Base-by-base conservation (phyloP, 1,284 basidiomycete genomes). In the Calocybe gambosa region DNA sequence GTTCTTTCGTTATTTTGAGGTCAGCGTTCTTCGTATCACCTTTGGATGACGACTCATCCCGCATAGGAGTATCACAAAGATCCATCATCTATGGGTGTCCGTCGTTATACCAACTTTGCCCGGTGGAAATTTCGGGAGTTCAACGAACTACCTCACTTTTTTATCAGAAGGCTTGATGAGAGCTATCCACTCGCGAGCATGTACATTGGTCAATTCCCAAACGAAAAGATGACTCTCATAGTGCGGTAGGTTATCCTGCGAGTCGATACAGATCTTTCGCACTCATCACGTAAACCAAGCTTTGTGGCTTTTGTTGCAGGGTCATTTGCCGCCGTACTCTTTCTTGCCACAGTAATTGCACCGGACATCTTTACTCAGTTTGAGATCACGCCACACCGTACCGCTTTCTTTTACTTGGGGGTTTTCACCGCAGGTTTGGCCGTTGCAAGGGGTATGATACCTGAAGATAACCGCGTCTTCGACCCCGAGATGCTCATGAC, bases 61-160 rank as follows among this genome's bases (percentile, higher is more conserved):
- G 53, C 20, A 26, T 37, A 96, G 93, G 93, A 99, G 74, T 98
- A 97, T 61, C 95, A 94, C 77, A 94, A 97, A 68, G 92, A 99
- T 60, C 95, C 95, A 1, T 95, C 94, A 0, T 87, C 89, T 0
- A 90, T 98, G 40, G 89, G 93, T 19, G 85, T 88, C 3, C 80
- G 96, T 31, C 82, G 89, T 53, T 99, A 98, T 60, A 99, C 95
- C 0, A 87, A 85, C 1, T 93, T 90, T 54, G 95, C 94, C 0
- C 85, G 90, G 54, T 99, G 96, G 96, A 98, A 97, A 62, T 99
- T 99, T 61, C 80, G 96, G 50, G 96, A 99, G 64, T 99, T 97
- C 73, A 99, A 99, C 63, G 95, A 99, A 62, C 74, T 99, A 3
- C 90, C 93, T 0, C 95, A 99, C 64, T 72, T 95, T 26, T 99